phyloP scores from a whole-genome alignment of 805 yeast genomes.

The Saturnispora besseyi region DNA sequence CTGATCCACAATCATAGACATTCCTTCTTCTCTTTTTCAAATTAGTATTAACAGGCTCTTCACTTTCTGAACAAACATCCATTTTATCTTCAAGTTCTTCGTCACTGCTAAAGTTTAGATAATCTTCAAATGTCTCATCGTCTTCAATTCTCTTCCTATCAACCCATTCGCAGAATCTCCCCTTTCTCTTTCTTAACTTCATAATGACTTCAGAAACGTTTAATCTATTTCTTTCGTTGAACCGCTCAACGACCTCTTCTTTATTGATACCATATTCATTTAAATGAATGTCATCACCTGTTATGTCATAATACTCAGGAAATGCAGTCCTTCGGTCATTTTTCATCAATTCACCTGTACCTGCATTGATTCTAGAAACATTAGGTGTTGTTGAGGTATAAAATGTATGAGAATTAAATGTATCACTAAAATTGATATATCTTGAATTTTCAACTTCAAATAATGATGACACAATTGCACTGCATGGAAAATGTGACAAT shows the following conservation, averaged over 20 bases:
- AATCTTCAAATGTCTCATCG: constrained; percentile 26
- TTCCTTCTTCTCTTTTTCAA: constrained; percentile 18
- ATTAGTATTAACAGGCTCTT: constrained; percentile 3
- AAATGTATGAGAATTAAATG: constrained; percentile 38
- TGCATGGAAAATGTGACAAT: constrained; percentile 62
- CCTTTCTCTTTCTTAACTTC: constrained; percentile 64
- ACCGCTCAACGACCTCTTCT: constrained; percentile 13
- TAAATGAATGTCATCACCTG: constrained; percentile 19
- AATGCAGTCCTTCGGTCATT: constrained; percentile 27
- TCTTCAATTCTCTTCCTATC: constrained; percentile 52
- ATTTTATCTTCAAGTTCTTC: constrained; percentile 21
- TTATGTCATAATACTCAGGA: constrained; percentile 38
- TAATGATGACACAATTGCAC: constrained; percentile 63
- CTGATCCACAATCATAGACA: constrained; percentile 29
- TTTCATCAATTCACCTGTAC: constrained; percentile 41
- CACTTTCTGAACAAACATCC: constrained; percentile 8
- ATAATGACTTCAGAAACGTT: constrained; percentile 42
- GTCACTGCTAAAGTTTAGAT: constrained; percentile 31
- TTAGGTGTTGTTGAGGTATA: constrained; percentile 23
- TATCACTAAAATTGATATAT: constrained; percentile 37
- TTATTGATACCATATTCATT: constrained; percentile 18
- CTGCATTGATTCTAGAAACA: constrained; percentile 34
- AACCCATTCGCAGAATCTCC: constrained; percentile 64
- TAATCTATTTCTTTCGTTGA: constrained; percentile 15
- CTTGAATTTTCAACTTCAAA: constrained; percentile 59